Base-by-base conservation (phyloP, 2,329 filamentous ascomycete species). In the Fusarium hainanense region DNA sequence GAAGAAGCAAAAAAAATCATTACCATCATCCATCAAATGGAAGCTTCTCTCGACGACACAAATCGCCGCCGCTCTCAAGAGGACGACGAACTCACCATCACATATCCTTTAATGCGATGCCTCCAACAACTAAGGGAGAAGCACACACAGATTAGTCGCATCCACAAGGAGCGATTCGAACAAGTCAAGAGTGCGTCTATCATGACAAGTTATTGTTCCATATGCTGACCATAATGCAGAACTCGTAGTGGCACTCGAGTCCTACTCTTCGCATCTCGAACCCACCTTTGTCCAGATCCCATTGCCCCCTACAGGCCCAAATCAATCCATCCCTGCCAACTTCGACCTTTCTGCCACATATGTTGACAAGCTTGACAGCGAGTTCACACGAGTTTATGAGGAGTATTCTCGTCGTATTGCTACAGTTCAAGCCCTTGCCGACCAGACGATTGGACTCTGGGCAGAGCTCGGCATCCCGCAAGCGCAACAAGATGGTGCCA, bases 201-300 rank as follows among this genome's bases (percentile, higher is more conserved):
- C 50, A 46, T 8, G 41, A 49, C 7, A 46, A 7, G 11, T 13
- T 13, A 7, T 20, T 14, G 13, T 27, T 21, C 16, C 16, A 27
- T 7, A 18, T 49, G 40, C 73, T 75, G 43, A 73, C 66, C 2
- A 16, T 8, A 44, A 47, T 41, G 41, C 73, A 97, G 93, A 98
- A 85, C 91, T 99, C 69, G 94, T 94, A 25, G 90, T 97, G 80
- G 95, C 95, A 6, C 90, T 99, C 52, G 92, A 97, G 78, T 98
- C 95, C 7, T 99, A 98, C 79, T 97, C 96, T 3, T 97, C 93
- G 12, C 96, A 98, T 78, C 92, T 99, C 48, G 96, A 99, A 79
- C 84, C 93, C 13, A 91, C 91, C 4, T 98, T 98, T 78, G 88
- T 98, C 70, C 89, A 90, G 76, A 90, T 98, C 76, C 87, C 91